Evolutionary conservation across 495 filamentous ascomycete species (phyloP), one percentile per base, ranked within the genome.

Genomic region (Annulohypoxylon moriforme): DNA sequence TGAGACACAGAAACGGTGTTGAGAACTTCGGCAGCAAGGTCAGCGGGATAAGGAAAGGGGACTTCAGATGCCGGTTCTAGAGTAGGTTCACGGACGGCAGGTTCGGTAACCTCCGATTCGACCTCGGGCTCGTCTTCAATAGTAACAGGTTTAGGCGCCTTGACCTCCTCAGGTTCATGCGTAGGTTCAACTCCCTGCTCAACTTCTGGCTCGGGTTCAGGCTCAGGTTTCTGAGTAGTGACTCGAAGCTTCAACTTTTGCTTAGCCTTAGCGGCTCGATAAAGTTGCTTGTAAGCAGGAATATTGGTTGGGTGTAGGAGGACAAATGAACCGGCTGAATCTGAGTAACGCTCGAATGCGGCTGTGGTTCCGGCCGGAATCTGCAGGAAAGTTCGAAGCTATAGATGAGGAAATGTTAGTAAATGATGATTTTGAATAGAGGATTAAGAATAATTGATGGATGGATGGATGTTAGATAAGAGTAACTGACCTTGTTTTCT

Each of bases 191-290:
- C 11, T 4, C 80, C 78, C 7, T 72, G 73, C 52, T 79, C 81
- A 18, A 81, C 81, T 75, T 79, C 82, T n/a, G 82, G 81, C 40
- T 71, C 68, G 3, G 72, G 64, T 53, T 76, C 71, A 50, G 55
- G 14, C 72, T 75, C 16, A 3, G 50, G 58, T 16, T 55, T 62
- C 64, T 73, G 77, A 36, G 83, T 78, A 16, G 88, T 94, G 52
- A 91, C 93, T 70, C 90, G 91, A 55, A 99, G 88, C 76, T 94
- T 93, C 67, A 99, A 90, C 90, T 98, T 99, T 62, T 94, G 89
- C 87, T 99, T 99, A 16, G 96, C 96, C 82, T 98, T 99, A 67
- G 96, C 96, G 76, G 96, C 96, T 71, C 96, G 92, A 78, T 94
- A 94, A 40, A 99, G 90, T 80, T 97, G 94, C 83, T 98, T 99